Evolutionary conservation across 306 rosid genomes (phyloP).

Genomic region (Medicago lupulina): DNA sequence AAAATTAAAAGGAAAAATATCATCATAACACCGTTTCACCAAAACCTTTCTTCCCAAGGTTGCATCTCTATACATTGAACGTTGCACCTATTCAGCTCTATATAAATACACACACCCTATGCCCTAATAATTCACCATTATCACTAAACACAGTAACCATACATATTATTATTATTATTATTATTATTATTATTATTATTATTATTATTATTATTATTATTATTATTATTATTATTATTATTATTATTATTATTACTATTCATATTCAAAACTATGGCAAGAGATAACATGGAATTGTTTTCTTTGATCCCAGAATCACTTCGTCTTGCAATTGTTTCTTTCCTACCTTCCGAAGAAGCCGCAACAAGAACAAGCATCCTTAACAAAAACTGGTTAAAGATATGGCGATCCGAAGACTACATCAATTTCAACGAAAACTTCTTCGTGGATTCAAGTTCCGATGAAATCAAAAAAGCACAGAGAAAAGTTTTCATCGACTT

Average conservation of each 20-base stretch:
- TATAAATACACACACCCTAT: neutral
- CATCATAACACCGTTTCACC: no score
- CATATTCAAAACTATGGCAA: neutral
- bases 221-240: no score
- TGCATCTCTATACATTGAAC: neutral
- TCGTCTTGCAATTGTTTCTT: neutral
- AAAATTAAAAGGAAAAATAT: no score
- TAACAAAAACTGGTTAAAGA: neutral
- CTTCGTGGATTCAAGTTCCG: neutral
- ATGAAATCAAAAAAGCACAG: neutral
- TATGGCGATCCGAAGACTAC: conserved; percentile 23
- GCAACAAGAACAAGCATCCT: neutral
- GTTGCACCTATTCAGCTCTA: neutral
- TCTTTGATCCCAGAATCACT: neutral
- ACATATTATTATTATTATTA: no score
- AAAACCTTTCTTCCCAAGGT: neutral
- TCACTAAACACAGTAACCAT: neutral
- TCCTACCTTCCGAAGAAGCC: neutral
- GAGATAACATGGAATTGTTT: neutral
- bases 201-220: no score
- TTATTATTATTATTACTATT: no score
- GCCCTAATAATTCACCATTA: neutral
- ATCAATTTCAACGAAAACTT: conserved; percentile 34
- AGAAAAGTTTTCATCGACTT: conserved; percentile 26
- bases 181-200: no score